Evolutionary conservation across 1,284 basidiomycete genomes (phyloP).

Genomic region (Cryptococcus depauperatus): DNA sequence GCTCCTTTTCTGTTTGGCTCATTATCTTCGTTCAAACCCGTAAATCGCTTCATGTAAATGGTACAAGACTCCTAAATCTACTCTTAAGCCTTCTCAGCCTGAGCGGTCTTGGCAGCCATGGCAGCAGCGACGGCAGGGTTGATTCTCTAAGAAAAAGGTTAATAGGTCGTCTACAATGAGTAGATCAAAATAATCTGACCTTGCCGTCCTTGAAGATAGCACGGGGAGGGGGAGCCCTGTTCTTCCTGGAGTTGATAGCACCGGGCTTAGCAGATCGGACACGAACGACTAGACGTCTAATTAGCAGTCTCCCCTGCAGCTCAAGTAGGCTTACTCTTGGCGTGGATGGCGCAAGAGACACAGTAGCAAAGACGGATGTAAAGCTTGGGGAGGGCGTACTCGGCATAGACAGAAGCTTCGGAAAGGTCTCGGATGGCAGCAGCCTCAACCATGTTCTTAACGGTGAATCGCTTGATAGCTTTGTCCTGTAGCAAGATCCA

Average conservation of each 20-base stretch:
- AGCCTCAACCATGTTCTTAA: constrained; percentile 99
- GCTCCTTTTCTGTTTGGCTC: too few species aligned
- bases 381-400: constrained; percentile 95
- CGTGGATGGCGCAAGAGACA: constrained; percentile 98
- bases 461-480: constrained; percentile 99
- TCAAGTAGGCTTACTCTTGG: constrained; percentile 63
- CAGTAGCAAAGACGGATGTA: constrained; percentile 99
- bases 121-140: constrained; percentile 68
- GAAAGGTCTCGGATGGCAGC: constrained; percentile 96
- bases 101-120: constrained; percentile 48
- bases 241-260: constrained; percentile 60
- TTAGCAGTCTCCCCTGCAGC: not conserved
- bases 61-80: constrained; percentile 8
- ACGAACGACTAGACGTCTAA: constrained; percentile 63
- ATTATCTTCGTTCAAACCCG: too few species aligned
- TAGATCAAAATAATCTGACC: constrained; percentile 34
- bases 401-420: constrained; percentile 91
- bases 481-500: constrained; percentile 60
- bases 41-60: constrained; percentile 15
- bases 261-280: constrained; percentile 81
- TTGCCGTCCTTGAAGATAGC: constrained; percentile 98
- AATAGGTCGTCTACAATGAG: not conserved
- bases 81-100: constrained; percentile 28
- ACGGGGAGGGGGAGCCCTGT: constrained; percentile 91
- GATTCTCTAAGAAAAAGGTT: constrained; percentile 50